Conservation (phyloP, 352 stramenopile species). For the Globisporangium paddicum region DNA sequence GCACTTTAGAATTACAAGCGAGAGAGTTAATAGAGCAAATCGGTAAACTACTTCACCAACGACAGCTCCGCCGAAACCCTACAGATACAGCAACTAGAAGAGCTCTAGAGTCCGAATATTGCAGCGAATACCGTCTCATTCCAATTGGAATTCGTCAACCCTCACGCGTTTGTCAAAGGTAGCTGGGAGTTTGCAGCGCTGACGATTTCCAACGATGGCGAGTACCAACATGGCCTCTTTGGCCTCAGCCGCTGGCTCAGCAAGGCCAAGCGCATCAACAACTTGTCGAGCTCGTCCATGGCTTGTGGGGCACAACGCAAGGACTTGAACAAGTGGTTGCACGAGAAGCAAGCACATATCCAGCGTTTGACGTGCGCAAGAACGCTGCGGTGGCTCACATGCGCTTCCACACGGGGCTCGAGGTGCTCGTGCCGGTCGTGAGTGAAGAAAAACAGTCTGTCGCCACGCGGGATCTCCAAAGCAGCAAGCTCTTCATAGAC, state of each 20-base stretch:
- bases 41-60: too few relatives aligned
- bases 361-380: constrained; percentile 41
- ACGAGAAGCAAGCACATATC: constrained; percentile 29
- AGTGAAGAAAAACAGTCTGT: not conserved
- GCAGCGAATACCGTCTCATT: too few relatives aligned
- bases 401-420: constrained; percentile 28
- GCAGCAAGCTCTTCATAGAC: not conserved
- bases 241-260: constrained; percentile 40
- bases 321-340: constrained; percentile 6
- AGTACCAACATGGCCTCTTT: constrained; percentile 43
- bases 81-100: too few relatives aligned
- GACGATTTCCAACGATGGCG: constrained; percentile 43
- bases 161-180: constrained; percentile 17
- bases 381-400: constrained; percentile 46
- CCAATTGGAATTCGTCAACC: not conserved
- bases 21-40: too few relatives aligned
- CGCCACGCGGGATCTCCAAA: not conserved
- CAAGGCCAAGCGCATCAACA: constrained; percentile 17
- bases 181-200: constrained; percentile 55
- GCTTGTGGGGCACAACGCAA: constrained; percentile 21
- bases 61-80: too few relatives aligned
- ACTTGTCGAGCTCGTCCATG: constrained; percentile 29
- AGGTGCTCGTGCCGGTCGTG: constrained; percentile 8
- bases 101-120: too few relatives aligned
- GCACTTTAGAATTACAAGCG: too few relatives aligned